Percentiles rank a stretch among this genome's conserved stretches.
These are phyloP conservation scores for Phylloporus arenicola DNA, from an alignment of 768 basidiomycete species.

Conservation along the genomic window DNA sequence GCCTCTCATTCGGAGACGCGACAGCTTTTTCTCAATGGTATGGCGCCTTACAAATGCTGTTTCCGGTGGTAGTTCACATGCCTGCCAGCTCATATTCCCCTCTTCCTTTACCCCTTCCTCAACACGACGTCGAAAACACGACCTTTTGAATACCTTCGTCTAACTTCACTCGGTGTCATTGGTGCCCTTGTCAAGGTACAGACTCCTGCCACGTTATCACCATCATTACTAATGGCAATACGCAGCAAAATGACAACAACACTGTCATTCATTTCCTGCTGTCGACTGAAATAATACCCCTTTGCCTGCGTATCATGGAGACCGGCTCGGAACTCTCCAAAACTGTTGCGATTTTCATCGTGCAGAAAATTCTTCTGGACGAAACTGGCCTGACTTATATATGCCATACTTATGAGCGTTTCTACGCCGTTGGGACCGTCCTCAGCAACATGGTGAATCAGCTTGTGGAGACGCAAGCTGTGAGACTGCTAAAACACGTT, in stretches of 20 bases:
- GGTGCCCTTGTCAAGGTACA: slow-evolving; percentile 94
- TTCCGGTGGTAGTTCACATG: background rate
- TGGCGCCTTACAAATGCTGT: slow-evolving; percentile 8
- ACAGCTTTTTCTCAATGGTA: slow-evolving; percentile 90
- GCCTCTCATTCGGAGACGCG: slow-evolving; percentile 96
- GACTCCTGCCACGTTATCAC: slow-evolving; percentile 6
- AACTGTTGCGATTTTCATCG: slow-evolving; percentile 99
- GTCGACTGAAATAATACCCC: slow-evolving; percentile 98
- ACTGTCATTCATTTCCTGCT: slow-evolving; percentile 98
- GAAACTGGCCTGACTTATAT: slow-evolving; percentile 98
- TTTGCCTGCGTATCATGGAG: slow-evolving; percentile 99
- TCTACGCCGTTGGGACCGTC: slow-evolving; percentile 98
- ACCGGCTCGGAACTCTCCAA: slow-evolving; percentile 98
- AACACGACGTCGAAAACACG: slow-evolving; percentile 99
- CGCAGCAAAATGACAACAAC: slow-evolving; percentile 97
- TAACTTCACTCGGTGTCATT: slow-evolving; percentile 98
- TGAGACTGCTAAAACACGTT: slow-evolving; percentile 93
- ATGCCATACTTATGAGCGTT: slow-evolving; percentile 99
- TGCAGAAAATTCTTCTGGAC: slow-evolving; percentile 95
- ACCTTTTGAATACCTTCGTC: slow-evolving; percentile 98
- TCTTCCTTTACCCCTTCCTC: slow-evolving; percentile 93
- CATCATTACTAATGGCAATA: slow-evolving; percentile 9
- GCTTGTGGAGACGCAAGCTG: slow-evolving; percentile 96
- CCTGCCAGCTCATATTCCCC: slow-evolving; percentile 87
- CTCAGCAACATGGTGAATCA: slow-evolving; percentile 99